A percentile compares a stretch with the other conserved stretches of the same genome.
phyloP scores from a whole-genome alignment of 2,329 filamentous ascomycete species.

The Pyricularia pennisetigena region DNA sequence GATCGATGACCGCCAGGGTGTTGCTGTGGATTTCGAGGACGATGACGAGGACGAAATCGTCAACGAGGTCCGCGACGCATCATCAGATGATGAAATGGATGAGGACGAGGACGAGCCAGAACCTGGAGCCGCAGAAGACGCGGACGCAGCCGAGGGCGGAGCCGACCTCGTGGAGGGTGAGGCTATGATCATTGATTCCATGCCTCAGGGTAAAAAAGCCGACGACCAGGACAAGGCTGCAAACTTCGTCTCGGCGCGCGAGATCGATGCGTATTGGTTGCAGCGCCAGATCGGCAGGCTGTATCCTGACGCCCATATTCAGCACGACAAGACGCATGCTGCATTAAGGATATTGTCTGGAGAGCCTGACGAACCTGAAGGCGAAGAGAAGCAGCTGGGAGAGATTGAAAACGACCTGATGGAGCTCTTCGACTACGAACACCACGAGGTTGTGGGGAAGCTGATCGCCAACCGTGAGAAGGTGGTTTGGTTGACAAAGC shows the following conservation, averaged over 20 bases:
- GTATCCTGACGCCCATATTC: slow-evolving; percentile 84
- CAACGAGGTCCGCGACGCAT: slow-evolving; percentile 81
- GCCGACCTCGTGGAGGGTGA: slow-evolving; percentile 50
- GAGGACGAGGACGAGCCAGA: slow-evolving; percentile 50
- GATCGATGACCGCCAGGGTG: slow-evolving; percentile 88
- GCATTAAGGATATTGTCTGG: slow-evolving; percentile 77
- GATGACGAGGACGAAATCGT: slow-evolving; percentile 76
- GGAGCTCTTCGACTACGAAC: slow-evolving; percentile 96
- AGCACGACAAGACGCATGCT: slow-evolving; percentile 83
- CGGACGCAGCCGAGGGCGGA: slow-evolving; percentile 41
- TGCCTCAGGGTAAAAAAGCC: slow-evolving; percentile 34
- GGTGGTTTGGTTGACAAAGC: slow-evolving; percentile 87
- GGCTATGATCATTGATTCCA: slow-evolving; percentile 76
- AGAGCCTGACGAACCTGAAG: slow-evolving; percentile 57
- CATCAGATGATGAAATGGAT: slow-evolving; percentile 70
- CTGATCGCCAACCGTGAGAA: slow-evolving; percentile 88
- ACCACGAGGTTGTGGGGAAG: slow-evolving; percentile 85
- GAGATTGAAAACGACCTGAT: slow-evolving; percentile 98
- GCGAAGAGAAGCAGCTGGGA: slow-evolving; percentile 73
- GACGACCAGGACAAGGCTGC: slow-evolving; percentile 41
- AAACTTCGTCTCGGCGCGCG: slow-evolving; percentile 65
- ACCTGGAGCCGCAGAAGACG: slow-evolving; percentile 39
- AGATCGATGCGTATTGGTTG: slow-evolving; percentile 96
- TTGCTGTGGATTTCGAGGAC: slow-evolving; percentile 93
- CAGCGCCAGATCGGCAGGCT: slow-evolving; percentile 83